Evolutionary conservation across 2,329 filamentous ascomycete genomes (phyloP).

Genomic region (Aspergillus alliaceus): DNA sequence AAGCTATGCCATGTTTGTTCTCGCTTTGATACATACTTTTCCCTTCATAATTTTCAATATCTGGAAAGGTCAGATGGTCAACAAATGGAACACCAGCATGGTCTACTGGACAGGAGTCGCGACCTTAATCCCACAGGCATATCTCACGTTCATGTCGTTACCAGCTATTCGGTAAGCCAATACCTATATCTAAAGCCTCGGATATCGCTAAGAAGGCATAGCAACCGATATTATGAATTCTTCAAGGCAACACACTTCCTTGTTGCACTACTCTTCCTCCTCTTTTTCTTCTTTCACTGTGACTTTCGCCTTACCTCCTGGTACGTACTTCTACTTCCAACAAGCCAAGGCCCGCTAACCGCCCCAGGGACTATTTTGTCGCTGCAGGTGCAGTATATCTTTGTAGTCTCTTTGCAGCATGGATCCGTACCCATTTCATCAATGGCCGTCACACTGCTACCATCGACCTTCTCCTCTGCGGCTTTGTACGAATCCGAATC

Average conservation of each 20-base stretch:
- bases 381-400: slow-evolving; percentile 55
- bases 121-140: slow-evolving; percentile 55
- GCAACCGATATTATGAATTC: slow-evolving; percentile 59
- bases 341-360: neutral
- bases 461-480: slow-evolving; percentile 42
- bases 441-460: slow-evolving; percentile 51
- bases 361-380: slow-evolving; percentile 59
- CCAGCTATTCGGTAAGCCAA: slow-evolving; percentile 48
- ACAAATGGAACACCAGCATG: slow-evolving; percentile 46
- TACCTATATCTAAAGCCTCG: neutral
- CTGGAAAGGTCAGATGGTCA: slow-evolving; percentile 49
- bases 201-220: slow-evolving; percentile 20
- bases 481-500: slow-evolving; percentile 46
- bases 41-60: slow-evolving; percentile 59
- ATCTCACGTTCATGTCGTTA: slow-evolving; percentile 56
- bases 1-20: slow-evolving; percentile 56
- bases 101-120: slow-evolving; percentile 59
- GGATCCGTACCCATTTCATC: slow-evolving; percentile 50
- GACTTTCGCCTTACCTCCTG: slow-evolving; percentile 56
- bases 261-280: slow-evolving; percentile 54
- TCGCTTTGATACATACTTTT: slow-evolving; percentile 60
- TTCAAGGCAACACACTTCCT: slow-evolving; percentile 60
- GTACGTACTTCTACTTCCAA: slow-evolving; percentile 25
- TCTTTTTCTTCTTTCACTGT: slow-evolving; percentile 64
- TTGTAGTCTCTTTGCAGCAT: slow-evolving; percentile 47